Evolutionary conservation across 75 land plant species (phyloP), one percentile per base, ranked within the genome.

Genomic region (Pinus albicaulis): DNA sequence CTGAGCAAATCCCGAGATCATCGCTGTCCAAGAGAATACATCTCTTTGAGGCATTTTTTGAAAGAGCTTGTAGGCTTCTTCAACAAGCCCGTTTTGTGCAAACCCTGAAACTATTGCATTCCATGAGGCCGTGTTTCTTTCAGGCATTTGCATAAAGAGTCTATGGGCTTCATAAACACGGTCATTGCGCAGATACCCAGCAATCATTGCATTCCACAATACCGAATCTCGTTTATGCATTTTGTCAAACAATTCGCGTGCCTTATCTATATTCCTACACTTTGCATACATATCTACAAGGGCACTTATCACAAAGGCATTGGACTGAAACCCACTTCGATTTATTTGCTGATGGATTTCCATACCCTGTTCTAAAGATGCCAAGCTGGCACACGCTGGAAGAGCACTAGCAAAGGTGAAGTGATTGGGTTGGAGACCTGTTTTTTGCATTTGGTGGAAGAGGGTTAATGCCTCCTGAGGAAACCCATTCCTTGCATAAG

Each of bases 321-420:
- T 61, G 10, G 69, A n/a, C 5, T 48, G 57, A 63, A 86, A 89
- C 59, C 89, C 87, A 74, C 13, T 4, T 14, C 13, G 34, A n/a
- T 82, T 6, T 24, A 78, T 69, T 19, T 64, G 71, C 19, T 53
- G 65, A 38, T 82, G 87, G 20, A 84, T 70, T 3, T 73, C 17
- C 36, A 44, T 65, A 0, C 86, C 82, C 22, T 78, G 81, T 48
- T 48, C 52, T 10, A 48, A 11, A 48, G 52, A 48, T 13, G 59
- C 1, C 41, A 84, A 15, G 48, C 60, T 59, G 8, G 79, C 26
- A 59, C 84, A 84, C 20, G 89, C 73, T 60, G 84, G 78, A 22
- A 86, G 61, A 75, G 86, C 56, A 13, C 86, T 80, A 34, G 91
- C 77, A 58, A 81, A 83, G 15, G 91, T 86, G 79, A 63, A 84